Evolutionary conservation across 2,329 filamentous ascomycete species (phyloP), one percentile per base, ranked within the genome.

Genomic region (Didymella lethalis): DNA sequence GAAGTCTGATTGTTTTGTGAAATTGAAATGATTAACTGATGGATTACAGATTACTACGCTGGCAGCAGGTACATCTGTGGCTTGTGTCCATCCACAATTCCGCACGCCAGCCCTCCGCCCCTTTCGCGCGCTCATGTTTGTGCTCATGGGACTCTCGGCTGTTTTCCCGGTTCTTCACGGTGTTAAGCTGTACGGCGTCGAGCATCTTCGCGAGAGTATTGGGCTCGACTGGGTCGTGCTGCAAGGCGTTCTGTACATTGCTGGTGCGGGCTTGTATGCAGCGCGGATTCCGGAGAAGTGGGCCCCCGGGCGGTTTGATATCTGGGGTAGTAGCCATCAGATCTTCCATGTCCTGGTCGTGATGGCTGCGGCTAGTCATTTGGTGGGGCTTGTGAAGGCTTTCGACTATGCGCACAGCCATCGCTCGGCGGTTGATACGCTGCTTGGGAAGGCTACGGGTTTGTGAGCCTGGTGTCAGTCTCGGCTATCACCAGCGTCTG

Each of bases 291-390:
- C 95, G 0, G 95, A 99, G 80, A 84, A 92, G 59, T 86, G 84
- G 70, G 85, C 81, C 44, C 95, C 94, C 0, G 91, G 92, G 1
- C 82, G 77, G 7, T 97, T 94, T 72, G 95, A 99, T 78, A 91
- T 97, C 50, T 91, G 91, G 86, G 94, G 95, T 36, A 93, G 89
- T 74, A 97, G 92, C 20, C 95, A 99, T 78, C 95, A 99, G 79
- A 90, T 99, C 64, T 99, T 99, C 77, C 95, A 99, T 80, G 81
- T 96, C 38, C 84, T 95, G 64, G 93, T 99, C 28, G 82, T 98
- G 16, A 77, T 93, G 61, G 95, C 95, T 0, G 94, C 92, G 0
- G 84, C 86, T 1, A 86, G 90, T 25, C 95, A 99, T 81, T 81
- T 98, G 59, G 88, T 88, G 51, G 93, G 91, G 48, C 84, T 98